A percentile compares a stretch with the other conserved stretches of the same genome.
Evolutionary conservation across 345 rosid genomes (phyloP).

Genomic region (Hibiscus syriacus): DNA sequence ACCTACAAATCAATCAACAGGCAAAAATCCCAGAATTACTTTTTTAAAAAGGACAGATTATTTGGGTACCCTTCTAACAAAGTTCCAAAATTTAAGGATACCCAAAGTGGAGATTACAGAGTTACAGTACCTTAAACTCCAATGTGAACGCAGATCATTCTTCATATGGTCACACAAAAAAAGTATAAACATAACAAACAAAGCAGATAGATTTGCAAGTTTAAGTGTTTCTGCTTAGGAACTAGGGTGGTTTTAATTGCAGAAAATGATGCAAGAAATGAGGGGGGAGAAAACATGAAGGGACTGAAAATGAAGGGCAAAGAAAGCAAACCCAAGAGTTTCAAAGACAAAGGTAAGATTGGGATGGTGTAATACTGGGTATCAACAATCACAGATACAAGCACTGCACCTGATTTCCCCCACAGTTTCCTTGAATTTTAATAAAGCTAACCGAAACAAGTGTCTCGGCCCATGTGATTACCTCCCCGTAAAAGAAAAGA

Average conservation of each 20-base stretch:
- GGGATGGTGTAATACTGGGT: conserved; percentile 36
- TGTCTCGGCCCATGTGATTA: conserved; percentile 15
- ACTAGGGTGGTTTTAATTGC: conserved; percentile 3
- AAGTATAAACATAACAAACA: not conserved
- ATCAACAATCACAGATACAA: conserved; percentile 21
- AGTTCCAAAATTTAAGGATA: conserved; percentile 5
- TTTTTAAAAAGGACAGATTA: not conserved
- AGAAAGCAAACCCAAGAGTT: conserved; percentile 14
- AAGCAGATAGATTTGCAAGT: not conserved
- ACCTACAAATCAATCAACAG: conserved; percentile 12
- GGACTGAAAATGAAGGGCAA: not conserved
- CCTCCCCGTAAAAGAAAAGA: not conserved
- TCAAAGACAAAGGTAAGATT: not conserved
- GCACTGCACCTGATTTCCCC: conserved; percentile 13
- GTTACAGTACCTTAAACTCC: conserved; percentile 8
- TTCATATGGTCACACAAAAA: conserved; percentile 2
- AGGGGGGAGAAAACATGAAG: conserved; percentile 1
- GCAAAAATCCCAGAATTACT: conserved; percentile 3
- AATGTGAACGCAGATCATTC: conserved; percentile 22
- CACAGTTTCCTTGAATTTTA: conserved; percentile 22
- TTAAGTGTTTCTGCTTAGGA: conserved; percentile 4
- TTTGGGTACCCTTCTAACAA: conserved; percentile 18
- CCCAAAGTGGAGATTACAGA: conserved; percentile 11
- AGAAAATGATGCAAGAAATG: conserved; percentile 6
- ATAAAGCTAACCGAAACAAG: conserved; percentile 16